Conservation (phyloP, 495 filamentous ascomycete genomes). For the Neurospora cerealis region DNA sequence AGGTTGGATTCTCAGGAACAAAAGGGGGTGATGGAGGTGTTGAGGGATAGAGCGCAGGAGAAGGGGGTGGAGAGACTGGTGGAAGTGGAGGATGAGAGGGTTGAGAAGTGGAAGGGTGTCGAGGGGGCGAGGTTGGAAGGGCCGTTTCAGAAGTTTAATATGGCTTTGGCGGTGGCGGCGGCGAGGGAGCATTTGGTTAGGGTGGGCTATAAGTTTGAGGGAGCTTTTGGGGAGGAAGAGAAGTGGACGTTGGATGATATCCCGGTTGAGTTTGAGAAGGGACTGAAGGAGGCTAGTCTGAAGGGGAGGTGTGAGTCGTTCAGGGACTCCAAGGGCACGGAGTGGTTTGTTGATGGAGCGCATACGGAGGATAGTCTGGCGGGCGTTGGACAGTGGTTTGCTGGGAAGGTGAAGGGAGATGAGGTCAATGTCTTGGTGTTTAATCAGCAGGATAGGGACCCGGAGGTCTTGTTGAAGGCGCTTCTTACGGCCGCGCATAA, state of each 20-base stretch:
- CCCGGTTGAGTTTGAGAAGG: conserved; percentile 48
- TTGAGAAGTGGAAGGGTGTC: conserved; percentile 29
- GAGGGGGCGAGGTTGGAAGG: conserved; percentile 23
- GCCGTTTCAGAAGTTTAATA: conserved; percentile 36
- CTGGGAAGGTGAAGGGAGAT: conserved; percentile 22
- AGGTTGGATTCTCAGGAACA: background rate
- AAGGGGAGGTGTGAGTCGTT: conserved; percentile 69
- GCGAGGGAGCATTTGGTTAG: conserved; percentile 27
- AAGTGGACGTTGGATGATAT: conserved; percentile 10
- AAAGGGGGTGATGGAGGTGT: conserved; percentile 24
- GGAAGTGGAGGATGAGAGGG: conserved; percentile 23
- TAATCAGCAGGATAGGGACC: conserved; percentile 87
- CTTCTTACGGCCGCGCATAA: conserved; percentile 25
- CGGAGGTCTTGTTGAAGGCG: conserved; percentile 43
- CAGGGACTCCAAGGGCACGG: conserved; percentile 36
- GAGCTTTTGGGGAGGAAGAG: conserved; percentile 7
- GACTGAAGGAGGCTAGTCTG: conserved; percentile 54
- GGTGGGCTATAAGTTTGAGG: conserved; percentile 10
- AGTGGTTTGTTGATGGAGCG: conserved; percentile 85
- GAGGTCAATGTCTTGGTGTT: conserved; percentile 58
- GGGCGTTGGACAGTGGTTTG: conserved; percentile 65
- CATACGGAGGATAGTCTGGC: conserved; percentile 78
- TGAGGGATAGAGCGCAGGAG: conserved; percentile 28
- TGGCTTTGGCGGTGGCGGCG: conserved; percentile 31
- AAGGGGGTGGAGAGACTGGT: conserved; percentile 21